These are phyloP conservation scores for Pyrenopolyporus hunteri DNA, from an alignment of 495 filamentous ascomycete genomes.

Conservation along the genomic window DNA sequence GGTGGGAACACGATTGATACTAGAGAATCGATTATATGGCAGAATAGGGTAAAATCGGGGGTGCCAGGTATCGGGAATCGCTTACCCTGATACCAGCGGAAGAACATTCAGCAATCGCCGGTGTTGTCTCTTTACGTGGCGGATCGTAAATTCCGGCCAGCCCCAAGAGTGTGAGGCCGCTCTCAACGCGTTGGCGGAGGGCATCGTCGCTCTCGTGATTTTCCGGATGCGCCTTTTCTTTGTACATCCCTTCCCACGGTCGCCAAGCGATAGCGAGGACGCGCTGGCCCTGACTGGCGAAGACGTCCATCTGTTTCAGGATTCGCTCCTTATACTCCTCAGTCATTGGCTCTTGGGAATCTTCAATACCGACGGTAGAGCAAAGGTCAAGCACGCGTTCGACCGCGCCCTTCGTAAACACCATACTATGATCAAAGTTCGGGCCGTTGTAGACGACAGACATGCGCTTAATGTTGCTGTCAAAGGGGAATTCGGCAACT, in stretches of 20 bases:
- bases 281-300: slow-evolving; percentile 78
- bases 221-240: slow-evolving; percentile 22
- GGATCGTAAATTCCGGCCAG: slow-evolving; percentile 79
- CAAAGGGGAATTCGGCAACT: slow-evolving; percentile 78
- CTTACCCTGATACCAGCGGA: slow-evolving; percentile 68
- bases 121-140: slow-evolving; percentile 70
- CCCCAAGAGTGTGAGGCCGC: slow-evolving; percentile 66
- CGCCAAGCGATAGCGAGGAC: slow-evolving; percentile 77
- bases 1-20: neutral
- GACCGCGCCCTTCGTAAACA: slow-evolving; percentile 83
- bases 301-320: slow-evolving; percentile 66
- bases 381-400: slow-evolving; percentile 79
- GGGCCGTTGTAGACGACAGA: slow-evolving; percentile 68
- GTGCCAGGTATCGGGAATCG: neutral
- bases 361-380: slow-evolving; percentile 60
- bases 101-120: slow-evolving; percentile 67
- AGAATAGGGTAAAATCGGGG: neutral
- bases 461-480: slow-evolving; percentile 84
- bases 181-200: slow-evolving; percentile 58
- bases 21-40: neutral
- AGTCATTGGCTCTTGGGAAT: slow-evolving; percentile 59
- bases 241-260: slow-evolving; percentile 45
- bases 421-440: slow-evolving; percentile 49
- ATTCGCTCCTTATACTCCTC: slow-evolving; percentile 65
- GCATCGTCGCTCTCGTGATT: slow-evolving; percentile 37